Conservation (phyloP, 345 rosid genomes). For the Sonneratia alba region DNA sequence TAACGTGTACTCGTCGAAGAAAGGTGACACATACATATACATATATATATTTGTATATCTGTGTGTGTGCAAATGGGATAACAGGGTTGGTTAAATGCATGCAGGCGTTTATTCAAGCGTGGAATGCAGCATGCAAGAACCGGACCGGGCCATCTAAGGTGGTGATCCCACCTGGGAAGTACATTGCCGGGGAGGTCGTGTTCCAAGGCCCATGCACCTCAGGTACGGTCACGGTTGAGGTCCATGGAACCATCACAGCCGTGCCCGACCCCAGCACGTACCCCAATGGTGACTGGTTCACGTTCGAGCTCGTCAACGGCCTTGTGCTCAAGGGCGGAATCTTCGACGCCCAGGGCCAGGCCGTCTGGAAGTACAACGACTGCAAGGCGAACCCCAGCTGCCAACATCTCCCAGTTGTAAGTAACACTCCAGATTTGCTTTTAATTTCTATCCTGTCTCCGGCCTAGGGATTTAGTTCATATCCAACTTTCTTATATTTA, state of each 20-base stretch:
- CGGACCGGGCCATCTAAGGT: slow-evolving; percentile 32
- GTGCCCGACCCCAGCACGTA: slow-evolving; percentile 23
- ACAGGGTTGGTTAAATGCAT: not conserved
- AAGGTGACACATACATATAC: too few species aligned
- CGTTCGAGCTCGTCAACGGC: slow-evolving; percentile 34
- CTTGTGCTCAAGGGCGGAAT: slow-evolving; percentile 46
- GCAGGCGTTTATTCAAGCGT: slow-evolving; percentile 46
- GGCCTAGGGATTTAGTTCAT: too few species aligned
- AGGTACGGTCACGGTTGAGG: slow-evolving; percentile 24
- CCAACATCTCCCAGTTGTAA: slow-evolving; percentile 38
- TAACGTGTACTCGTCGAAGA: not conserved
- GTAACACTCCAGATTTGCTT: not conserved
- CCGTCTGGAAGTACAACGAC: slow-evolving; percentile 31
- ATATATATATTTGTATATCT: too few species aligned
- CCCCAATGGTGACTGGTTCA: slow-evolving; percentile 29
- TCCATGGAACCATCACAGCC: slow-evolving; percentile 39
- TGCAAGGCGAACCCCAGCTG: slow-evolving; percentile 25
- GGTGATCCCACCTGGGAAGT: slow-evolving; percentile 36
- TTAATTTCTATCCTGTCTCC: too few species aligned
- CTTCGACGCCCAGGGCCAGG: slow-evolving; percentile 51
- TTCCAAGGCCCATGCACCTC: slow-evolving; percentile 55
- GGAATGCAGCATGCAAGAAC: slow-evolving; percentile 40
- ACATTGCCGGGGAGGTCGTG: slow-evolving; percentile 29
- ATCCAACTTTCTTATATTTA: not conserved
- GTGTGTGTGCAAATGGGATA: too few species aligned